Conservation (phyloP, 495 filamentous ascomycete genomes). For the Lasiosphaeria ovina region DNA sequence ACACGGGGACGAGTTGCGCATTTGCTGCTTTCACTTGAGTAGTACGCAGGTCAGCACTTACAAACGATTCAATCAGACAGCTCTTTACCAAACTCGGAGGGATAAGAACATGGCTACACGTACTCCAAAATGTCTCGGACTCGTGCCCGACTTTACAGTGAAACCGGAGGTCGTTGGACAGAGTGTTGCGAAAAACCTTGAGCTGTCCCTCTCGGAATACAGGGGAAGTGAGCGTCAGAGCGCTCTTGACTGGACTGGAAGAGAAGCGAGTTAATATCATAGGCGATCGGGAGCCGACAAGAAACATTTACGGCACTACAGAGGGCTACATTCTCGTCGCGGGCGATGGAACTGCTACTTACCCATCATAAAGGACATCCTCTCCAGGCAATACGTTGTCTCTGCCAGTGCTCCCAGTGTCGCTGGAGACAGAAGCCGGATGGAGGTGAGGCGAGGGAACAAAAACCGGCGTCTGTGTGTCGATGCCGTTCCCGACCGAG, state of each 20-base stretch:
- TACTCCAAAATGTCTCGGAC: slow-evolving; percentile 38
- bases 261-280: not conserved
- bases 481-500: slow-evolving; percentile 16
- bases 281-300: too few relatives aligned
- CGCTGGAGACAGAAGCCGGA: slow-evolving; percentile 21
- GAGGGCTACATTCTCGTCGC: not conserved
- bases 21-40: slow-evolving; percentile 32
- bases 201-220: slow-evolving; percentile 28
- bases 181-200: slow-evolving; percentile 34
- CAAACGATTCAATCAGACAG: not conserved
- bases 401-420: slow-evolving; percentile 27
- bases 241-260: slow-evolving; percentile 27
- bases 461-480: slow-evolving; percentile 31
- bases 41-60: not conserved
- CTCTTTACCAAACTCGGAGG: not conserved
- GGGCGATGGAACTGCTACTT: slow-evolving; percentile 6
- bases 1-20: slow-evolving; percentile 36
- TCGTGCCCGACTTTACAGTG: slow-evolving; percentile 30
- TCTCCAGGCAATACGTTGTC: slow-evolving; percentile 37
- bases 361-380: slow-evolving; percentile 33
- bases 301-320: not conserved
- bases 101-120: not conserved
- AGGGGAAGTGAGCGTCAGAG: slow-evolving; percentile 24
- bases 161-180: slow-evolving; percentile 31
- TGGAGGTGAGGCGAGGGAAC: slow-evolving; percentile 20